A percentile compares a stretch with the other conserved stretches of the same genome.
phyloP scores from a whole-genome alignment of 352 stramenopile species.

The Phytophthora ohioensis region DNA sequence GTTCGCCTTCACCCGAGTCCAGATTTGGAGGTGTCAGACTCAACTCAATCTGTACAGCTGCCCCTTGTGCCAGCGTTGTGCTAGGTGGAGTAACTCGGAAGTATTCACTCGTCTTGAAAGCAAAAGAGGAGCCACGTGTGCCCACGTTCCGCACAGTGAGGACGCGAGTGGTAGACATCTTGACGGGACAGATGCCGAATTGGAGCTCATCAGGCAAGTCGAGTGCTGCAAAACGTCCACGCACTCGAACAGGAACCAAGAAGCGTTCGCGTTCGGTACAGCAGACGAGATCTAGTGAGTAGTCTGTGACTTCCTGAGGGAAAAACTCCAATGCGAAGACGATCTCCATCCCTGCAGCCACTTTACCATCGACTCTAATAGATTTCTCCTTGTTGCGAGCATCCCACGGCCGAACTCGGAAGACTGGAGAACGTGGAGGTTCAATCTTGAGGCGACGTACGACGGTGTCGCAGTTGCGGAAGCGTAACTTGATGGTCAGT shows the following conservation, averaged over 20 bases:
- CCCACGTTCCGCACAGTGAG: constrained; percentile 93
- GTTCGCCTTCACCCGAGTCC: constrained; percentile 63
- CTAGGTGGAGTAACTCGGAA: constrained; percentile 76
- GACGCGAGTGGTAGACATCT: constrained; percentile 78
- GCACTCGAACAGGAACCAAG: constrained; percentile 88
- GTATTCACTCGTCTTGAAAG: constrained; percentile 64
- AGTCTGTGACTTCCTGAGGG: constrained; percentile 90
- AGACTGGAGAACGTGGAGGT: constrained; percentile 86
- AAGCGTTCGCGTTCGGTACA: constrained; percentile 96
- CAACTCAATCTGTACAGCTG: constrained; percentile 85
- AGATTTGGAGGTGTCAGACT: constrained; percentile 51
- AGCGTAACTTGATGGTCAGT: constrained; percentile 84
- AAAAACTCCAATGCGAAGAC: constrained; percentile 92
- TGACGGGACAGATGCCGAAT: constrained; percentile 90
- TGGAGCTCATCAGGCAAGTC: constrained; percentile 92
- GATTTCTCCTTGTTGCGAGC: constrained; percentile 16
- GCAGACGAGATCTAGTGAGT: constrained; percentile 92
- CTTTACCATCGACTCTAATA: constrained; percentile 71
- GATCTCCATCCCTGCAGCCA: constrained; percentile 95
- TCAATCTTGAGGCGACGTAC: constrained; percentile 92
- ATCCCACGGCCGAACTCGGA: constrained; percentile 65
- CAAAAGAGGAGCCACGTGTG: constrained; percentile 77
- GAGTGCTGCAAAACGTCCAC: constrained; percentile 85
- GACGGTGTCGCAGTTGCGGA: constrained; percentile 94
- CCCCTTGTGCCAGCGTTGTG: constrained; percentile 70